phyloP scores from a whole-genome alignment of 2,329 filamentous ascomycete genomes.

The Trichoderma koningii region DNA sequence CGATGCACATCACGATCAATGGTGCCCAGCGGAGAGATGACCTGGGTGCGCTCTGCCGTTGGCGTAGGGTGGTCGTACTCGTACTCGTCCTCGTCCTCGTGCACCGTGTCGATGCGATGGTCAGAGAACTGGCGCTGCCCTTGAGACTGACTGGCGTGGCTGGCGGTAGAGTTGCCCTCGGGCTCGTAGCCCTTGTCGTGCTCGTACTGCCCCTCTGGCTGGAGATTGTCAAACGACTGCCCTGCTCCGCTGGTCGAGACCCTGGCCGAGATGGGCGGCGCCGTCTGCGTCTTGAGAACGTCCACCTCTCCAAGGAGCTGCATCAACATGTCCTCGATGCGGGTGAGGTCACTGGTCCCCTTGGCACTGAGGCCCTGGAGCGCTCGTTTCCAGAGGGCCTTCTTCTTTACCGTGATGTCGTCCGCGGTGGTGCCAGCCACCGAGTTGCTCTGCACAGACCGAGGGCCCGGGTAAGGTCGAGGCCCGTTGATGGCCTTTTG shows the following conservation, averaged over 20 bases:
- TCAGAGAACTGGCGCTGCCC: constrained; percentile 63
- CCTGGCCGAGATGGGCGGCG: constrained; percentile 35
- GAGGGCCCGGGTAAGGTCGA: constrained; percentile 74
- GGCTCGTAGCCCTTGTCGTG: constrained; percentile 79
- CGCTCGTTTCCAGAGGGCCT: constrained; percentile 92
- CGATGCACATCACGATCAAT: constrained; percentile 49
- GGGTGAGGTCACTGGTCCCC: constrained; percentile 81
- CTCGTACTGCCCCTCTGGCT: constrained; percentile 63
- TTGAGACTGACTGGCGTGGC: constrained; percentile 69
- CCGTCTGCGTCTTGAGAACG: constrained; percentile 67
- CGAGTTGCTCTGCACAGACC: constrained; percentile 60
- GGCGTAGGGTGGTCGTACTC: constrained; percentile 55
- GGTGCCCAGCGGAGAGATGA: constrained; percentile 60
- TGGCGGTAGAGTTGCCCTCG: constrained; percentile 72
- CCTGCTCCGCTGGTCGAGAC: constrained; percentile 53
- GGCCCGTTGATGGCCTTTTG: constrained; percentile 83
- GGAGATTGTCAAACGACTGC: constrained; percentile 69
- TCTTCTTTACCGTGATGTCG: constrained; percentile 72
- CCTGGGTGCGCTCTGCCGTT: constrained; percentile 36
- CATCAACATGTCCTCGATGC: constrained; percentile 89
- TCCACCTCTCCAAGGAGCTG: constrained; percentile 92
- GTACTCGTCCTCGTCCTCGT: constrained; percentile 78
- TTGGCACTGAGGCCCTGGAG: constrained; percentile 86
- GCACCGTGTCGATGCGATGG: constrained; percentile 86
- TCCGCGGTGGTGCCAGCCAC: constrained; percentile 56